A percentile compares a stretch with the other conserved stretches of the same genome.
Conservation (phyloP, 2,329 filamentous ascomycete genomes). For the Septoria petroselini region DNA sequence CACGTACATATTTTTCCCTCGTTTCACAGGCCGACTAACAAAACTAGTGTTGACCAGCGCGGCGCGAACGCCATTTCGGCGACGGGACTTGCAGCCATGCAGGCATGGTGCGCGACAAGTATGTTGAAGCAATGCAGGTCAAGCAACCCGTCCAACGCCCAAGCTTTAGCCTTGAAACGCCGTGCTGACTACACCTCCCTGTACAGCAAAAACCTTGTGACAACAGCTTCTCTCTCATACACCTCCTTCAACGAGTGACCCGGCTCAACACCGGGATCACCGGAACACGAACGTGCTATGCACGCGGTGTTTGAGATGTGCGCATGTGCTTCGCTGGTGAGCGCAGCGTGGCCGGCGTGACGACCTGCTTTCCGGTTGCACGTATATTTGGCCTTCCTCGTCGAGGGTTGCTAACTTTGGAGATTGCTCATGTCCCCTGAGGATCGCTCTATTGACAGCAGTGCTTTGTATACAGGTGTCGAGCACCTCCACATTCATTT, state of each 20-base stretch:
- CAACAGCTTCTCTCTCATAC: background rate
- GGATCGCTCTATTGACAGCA: background rate
- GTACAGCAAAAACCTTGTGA: background rate
- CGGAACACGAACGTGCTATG: background rate
- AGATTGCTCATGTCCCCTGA: background rate
- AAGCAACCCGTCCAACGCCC: background rate
- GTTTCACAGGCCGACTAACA: background rate
- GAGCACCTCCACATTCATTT: constrained; percentile 3
- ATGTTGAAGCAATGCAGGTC: no score
- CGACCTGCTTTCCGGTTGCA: no score
- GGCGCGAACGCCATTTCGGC: background rate
- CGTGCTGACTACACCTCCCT: background rate
- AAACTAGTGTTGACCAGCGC: background rate
- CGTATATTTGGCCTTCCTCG: background rate
- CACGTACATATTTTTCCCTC: background rate
- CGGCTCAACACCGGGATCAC: background rate
- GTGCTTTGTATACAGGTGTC: background rate
- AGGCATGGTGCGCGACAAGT: no score
- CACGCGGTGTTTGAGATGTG: constrained; percentile 11
- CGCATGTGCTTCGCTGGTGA: background rate
- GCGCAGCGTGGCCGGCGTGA: background rate
- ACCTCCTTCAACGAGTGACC: background rate
- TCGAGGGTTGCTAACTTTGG: background rate
- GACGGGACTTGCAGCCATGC: background rate
- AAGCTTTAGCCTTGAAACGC: background rate